Percentiles rank a stretch among this genome's conserved stretches.
Evolutionary conservation across 169 alveolate genomes (phyloP).

Genomic region (Perkinsus olseni): DNA sequence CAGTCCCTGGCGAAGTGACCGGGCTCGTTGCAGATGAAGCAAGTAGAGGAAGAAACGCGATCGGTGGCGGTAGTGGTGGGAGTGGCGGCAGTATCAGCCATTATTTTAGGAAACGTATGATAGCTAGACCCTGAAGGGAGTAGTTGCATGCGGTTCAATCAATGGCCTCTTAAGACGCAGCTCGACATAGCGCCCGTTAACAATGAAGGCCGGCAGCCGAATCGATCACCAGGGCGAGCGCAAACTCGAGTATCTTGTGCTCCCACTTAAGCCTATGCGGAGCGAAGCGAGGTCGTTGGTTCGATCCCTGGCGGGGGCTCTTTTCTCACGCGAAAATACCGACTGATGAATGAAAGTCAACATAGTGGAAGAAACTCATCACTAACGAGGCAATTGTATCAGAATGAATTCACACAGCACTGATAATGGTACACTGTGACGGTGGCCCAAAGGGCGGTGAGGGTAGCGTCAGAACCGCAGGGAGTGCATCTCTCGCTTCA

Average conservation of each 20-base stretch:
- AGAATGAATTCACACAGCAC: not conserved
- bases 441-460: too few species aligned
- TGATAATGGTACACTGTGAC: not conserved
- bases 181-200: not conserved
- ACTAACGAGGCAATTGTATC: not conserved
- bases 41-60: not conserved
- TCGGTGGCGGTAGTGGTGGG: not conserved
- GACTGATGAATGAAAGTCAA: not conserved
- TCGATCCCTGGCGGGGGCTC: not conserved
- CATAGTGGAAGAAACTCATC: not conserved
- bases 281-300: not conserved
- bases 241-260: not conserved
- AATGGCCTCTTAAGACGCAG: too few species aligned
- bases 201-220: not conserved
- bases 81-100: not conserved
- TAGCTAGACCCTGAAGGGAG: not conserved
- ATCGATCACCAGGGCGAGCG: not conserved
- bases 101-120: not conserved
- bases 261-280: not conserved
- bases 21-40: not conserved
- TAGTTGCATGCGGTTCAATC: too few species aligned
- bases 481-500: not conserved
- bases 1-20: not conserved
- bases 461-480: not conserved
- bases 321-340: not conserved